Base-by-base conservation (phyloP, 2,329 filamentous ascomycete species). In the Elsinoe batatas region DNA sequence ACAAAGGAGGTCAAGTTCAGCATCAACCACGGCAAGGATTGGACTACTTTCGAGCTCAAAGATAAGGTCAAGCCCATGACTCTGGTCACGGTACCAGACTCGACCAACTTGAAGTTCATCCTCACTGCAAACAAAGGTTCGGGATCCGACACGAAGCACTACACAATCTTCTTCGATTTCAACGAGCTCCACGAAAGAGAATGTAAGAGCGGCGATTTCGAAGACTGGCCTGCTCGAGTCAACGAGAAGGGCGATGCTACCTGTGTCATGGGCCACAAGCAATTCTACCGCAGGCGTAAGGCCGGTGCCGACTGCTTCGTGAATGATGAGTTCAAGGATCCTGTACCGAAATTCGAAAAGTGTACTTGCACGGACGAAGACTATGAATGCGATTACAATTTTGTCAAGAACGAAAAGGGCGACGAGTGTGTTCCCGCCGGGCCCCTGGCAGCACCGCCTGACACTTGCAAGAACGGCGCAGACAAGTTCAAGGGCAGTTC, bases 341-440 rank as follows among this genome's bases (percentile, higher is more conserved):
- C 87, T 0, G 71, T 80, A 33, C 81, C 86, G 1, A 75, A 84
- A 58, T 85, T 80, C 26, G 81, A 88, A 63, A 71, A 82, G 46
- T 98, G 93, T 74, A 82, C 88, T 38, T 98, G 93, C 70, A 83
- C 84, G 0, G 81, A 86, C 57, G 75, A 77, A 33, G 94, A 98
- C 69, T 98, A 95, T 68, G 93, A 98, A 72, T 98, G 93, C 68
- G 91, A 97, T 67, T 95, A 87, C 76, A 94, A 95, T 69, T 97
- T 95, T 67, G 74, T 83, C 58, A 80, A 81, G 62, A 76, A 77
- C 56, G 77, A 77, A 35, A 75, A 80, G 3, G 77, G 80, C 53
- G 80, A 79, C 50, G 78, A 84, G 59, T 97, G 93, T 67, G 76
- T 82, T 20, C 78, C 80, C 6, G 79, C 77, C 22, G 83, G 81